phyloP scores from a whole-genome alignment of 148 eudicot genomes.

The Nepenthes mirabilis region DNA sequence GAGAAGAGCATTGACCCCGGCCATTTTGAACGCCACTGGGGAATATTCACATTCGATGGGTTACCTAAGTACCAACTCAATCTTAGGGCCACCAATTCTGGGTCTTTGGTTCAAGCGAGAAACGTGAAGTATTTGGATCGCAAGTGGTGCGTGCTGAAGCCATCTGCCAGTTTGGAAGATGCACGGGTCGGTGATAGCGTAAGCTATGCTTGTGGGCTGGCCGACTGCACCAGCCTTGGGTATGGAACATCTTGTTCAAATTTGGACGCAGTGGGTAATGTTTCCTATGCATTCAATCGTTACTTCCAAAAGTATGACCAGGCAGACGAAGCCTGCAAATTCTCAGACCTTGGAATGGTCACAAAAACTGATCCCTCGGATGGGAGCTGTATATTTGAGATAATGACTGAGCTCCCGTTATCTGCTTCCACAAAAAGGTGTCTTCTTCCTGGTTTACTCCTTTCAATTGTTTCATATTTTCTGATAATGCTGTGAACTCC shows the following conservation, averaged over 20 bases:
- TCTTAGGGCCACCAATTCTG: conserved; percentile 43
- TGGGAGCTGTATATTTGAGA: conserved; percentile 40
- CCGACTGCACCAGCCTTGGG: conserved; percentile 85
- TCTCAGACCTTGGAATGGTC: conserved; percentile 40
- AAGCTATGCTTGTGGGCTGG: conserved; percentile 75
- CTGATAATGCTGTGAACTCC: conserved; percentile 11
- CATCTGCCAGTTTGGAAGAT: conserved; percentile 39
- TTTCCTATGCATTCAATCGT: conserved; percentile 75
- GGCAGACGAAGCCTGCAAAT: conserved; percentile 62
- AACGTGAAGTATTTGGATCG: conserved; percentile 34
- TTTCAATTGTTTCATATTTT: conserved; percentile 9
- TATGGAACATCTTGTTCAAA: conserved; percentile 54
- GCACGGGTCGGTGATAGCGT: conserved; percentile 48
- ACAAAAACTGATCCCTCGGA: conserved; percentile 50
- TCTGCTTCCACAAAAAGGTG: conserved; percentile 7
- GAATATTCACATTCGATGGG: conserved; percentile 64
- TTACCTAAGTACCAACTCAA: conserved; percentile 53
- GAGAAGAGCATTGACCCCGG: conserved; percentile 77
- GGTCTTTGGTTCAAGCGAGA: conserved; percentile 33
- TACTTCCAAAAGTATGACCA: conserved; percentile 75
- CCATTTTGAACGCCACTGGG: conserved; percentile 90
- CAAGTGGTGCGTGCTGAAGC: conserved; percentile 82
- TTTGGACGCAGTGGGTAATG: conserved; percentile 60
- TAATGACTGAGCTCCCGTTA: conserved; percentile 47
- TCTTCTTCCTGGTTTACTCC: conserved; percentile 5